These are phyloP conservation scores for Globisporangium abappressorium DNA, from an alignment of 352 stramenopile genomes.

Conservation along the genomic window DNA sequence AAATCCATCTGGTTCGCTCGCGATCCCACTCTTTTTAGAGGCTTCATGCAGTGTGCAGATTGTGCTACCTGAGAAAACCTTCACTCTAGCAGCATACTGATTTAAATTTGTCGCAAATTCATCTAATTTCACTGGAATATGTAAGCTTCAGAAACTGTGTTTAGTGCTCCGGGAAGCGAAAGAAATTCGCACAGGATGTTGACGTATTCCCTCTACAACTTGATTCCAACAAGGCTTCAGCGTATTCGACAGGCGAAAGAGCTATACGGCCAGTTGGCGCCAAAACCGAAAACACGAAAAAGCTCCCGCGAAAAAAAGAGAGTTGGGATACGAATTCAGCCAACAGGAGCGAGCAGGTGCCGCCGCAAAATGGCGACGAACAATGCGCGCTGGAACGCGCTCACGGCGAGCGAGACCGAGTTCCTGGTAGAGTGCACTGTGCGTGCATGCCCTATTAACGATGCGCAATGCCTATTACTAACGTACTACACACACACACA, in stretches of 20 bases:
- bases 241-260: constrained; percentile 2
- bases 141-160: neutral
- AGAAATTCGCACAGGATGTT: neutral
- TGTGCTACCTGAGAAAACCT: too few relatives aligned
- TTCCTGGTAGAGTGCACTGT: constrained; percentile 48
- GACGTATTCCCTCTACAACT: too few relatives aligned
- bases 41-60: neutral
- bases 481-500: neutral
- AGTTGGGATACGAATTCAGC: neutral
- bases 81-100: too few relatives aligned
- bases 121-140: too few relatives aligned
- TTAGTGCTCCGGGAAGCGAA: neutral
- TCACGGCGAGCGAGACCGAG: constrained; percentile 71
- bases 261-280: constrained; percentile 14
- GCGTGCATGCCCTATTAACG: neutral
- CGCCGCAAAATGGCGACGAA: constrained; percentile 10
- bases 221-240: neutral
- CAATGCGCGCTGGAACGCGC: constrained; percentile 18
- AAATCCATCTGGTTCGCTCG: neutral
- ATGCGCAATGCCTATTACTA: neutral
- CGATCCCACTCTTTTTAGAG: neutral
- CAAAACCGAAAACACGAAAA: neutral
- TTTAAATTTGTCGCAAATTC: too few relatives aligned
- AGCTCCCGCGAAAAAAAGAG: neutral
- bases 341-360: neutral